Evolutionary conservation across 441 rosid genomes (phyloP), one percentile per base, ranked within the genome.

Genomic region (Dalechampia spathulata): DNA sequence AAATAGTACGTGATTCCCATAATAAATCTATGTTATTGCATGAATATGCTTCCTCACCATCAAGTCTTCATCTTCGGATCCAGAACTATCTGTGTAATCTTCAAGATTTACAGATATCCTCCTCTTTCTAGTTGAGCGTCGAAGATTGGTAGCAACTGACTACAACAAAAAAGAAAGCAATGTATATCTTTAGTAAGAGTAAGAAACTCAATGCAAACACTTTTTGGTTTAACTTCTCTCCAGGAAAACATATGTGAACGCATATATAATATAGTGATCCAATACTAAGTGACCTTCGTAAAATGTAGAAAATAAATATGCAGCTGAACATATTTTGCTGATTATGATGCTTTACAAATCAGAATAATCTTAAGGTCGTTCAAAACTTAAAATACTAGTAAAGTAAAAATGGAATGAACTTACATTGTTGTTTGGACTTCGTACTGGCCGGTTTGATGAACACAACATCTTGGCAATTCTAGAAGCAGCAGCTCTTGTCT

Each of bases 41-140:
- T 62, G 60, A 34, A 61, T 72, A 57, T 25, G 63, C 38, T 63
- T 60, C 57, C 85, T 76, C 60, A 90, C 99, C 99, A 87, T 93
- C 72, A 90, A 61, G 63, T 86, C 97, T 73, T 76, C 96, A 71
- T 90, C 99, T 73, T 84, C 97, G 58, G 88, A 83, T 64, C 97
- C 99, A 44, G 97, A 93, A 78, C 93, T 90, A 65, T 81, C 88
- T 8, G 91, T 84, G 69, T 78, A 93, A 69, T 63, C 95, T 45
- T 84, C 95, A 61, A 87, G 97, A 64, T 78, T 81, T 61, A 84
- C 93, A 58, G 96, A 72, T 56, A 81, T 48, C 74, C 96, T 85
- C 78, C 96, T 85, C 80, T 79, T 87, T 72, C 99, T 73, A 26
- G 96, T 82, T 47, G 99, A 93, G 55, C 97, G 99, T 48, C 99